Evolutionary conservation across 169 alveolate species (phyloP).

Genomic region (Condylostoma magnum): DNA sequence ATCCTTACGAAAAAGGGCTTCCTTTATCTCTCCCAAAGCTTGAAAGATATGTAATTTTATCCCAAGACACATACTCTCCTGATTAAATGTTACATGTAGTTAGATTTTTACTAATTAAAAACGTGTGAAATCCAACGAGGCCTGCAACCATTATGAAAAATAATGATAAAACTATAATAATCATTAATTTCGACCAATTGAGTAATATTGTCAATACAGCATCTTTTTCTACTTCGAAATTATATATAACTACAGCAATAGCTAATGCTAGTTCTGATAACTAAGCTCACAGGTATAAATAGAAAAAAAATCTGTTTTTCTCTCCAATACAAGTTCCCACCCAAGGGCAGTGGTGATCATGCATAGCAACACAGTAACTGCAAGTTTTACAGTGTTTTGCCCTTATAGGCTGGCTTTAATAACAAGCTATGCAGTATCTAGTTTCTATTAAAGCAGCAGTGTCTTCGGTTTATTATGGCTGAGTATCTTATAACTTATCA

Average conservation of each 20-base stretch:
- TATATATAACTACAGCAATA: neutral
- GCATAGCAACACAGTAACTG: conserved; percentile 57
- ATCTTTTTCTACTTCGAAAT: neutral
- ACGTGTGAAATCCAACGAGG: conserved; percentile 39
- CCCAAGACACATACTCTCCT: conserved; percentile 64
- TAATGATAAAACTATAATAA: conserved; percentile 1
- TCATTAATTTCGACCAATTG: neutral
- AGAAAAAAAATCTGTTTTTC: conserved; percentile 38
- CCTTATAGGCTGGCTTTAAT: conserved; percentile 41
- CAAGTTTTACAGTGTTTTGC: conserved; percentile 66
- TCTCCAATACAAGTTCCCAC: conserved; percentile 64
- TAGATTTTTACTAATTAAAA: conserved; percentile 38
- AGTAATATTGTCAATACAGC: neutral
- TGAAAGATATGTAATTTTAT: conserved; percentile 56
- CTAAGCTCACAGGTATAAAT: conserved; percentile 25
- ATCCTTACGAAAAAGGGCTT: conserved; percentile 55
- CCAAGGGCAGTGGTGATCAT: conserved; percentile 79
- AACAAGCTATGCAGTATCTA: conserved; percentile 41
- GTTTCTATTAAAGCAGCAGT: no score
- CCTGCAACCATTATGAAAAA: conserved; percentile 35
- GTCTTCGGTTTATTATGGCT: no score
- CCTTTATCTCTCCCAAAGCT: conserved; percentile 50
- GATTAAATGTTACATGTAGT: conserved; percentile 61
- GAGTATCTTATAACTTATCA: no score
- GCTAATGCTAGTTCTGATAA: neutral